Conservation (phyloP, 2,329 filamentous ascomycete genomes). For the Gnomoniopsis sp. region DNA sequence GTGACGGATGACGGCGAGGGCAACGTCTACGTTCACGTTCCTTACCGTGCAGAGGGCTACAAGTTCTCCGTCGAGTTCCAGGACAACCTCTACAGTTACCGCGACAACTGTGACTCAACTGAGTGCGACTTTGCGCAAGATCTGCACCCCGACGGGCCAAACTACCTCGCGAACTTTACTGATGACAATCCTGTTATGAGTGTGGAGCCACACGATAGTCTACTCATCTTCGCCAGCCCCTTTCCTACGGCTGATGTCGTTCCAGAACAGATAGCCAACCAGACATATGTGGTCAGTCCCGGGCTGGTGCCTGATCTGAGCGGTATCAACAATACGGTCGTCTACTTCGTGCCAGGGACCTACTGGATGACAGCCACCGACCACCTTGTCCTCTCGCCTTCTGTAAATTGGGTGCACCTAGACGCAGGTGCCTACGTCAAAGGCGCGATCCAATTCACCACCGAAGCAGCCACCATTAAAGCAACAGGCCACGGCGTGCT, state of each 20-base stretch:
- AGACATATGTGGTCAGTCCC: conserved; percentile 21
- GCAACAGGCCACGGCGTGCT: conserved; percentile 34
- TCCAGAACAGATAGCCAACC: conserved; percentile 16
- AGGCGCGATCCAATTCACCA: conserved; percentile 32
- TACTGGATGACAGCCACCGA: conserved; percentile 25
- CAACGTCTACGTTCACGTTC: conserved; percentile 25
- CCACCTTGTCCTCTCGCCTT: conserved; percentile 6
- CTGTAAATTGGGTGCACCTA: conserved; percentile 26
- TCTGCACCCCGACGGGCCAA: conserved; percentile 17
- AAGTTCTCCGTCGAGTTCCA: conserved; percentile 32
- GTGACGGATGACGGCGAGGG: conserved; percentile 20
- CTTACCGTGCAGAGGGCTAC: conserved; percentile 23
- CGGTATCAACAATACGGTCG: conserved; percentile 16
- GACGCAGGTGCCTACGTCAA: conserved; percentile 34
- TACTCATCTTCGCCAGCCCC: conserved; percentile 31
- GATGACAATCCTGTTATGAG: conserved; percentile 22
- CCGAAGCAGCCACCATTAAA: conserved; percentile 21
- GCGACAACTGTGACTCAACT: conserved; percentile 4
- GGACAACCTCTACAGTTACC: conserved; percentile 28
- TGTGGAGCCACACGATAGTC: conserved; percentile 27
- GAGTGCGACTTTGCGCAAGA: conserved; percentile 11
- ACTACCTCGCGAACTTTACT: conserved; percentile 22
- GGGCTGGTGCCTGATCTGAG: conserved; percentile 23
- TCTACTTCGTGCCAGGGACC: conserved; percentile 29
- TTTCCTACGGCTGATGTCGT: conserved; percentile 20